phyloP scores from a whole-genome alignment of 768 basidiomycete genomes.

The Termitomyces sp. region DNA sequence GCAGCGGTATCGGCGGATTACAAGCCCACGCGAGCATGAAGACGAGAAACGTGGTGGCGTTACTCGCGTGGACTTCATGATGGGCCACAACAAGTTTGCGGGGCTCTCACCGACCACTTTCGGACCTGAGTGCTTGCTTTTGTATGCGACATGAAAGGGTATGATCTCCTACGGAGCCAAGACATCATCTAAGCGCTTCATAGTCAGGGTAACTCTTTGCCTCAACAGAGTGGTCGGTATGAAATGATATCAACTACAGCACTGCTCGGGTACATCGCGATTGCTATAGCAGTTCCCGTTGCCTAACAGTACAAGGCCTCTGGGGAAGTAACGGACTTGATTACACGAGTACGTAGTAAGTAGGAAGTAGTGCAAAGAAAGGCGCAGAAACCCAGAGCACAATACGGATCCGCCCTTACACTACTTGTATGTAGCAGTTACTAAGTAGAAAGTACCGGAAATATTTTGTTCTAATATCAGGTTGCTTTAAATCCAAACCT shows the following conservation, averaged over 20 bases:
- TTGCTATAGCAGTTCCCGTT: neutral
- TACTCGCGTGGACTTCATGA: constrained; percentile 55
- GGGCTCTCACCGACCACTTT: constrained; percentile 33
- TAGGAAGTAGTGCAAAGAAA: neutral
- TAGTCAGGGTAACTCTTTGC: neutral
- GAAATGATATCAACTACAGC: neutral
- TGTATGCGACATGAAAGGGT: constrained; percentile 10
- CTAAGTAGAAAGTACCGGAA: neutral
- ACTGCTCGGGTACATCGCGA: neutral
- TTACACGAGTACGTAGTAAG: neutral
- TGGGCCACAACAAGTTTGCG: constrained; percentile 36
- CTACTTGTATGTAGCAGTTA: neutral
- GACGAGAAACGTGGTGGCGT: constrained; percentile 47
- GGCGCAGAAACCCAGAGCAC: neutral
- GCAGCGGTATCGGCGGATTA: constrained; percentile 33
- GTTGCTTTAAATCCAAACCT: no score
- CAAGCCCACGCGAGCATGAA: constrained; percentile 25
- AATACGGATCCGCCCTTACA: neutral
- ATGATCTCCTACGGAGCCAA: neutral
- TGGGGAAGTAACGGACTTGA: neutral
- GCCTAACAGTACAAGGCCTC: neutral
- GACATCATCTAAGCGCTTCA: neutral
- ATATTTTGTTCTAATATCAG: neutral
- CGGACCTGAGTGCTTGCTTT: constrained; percentile 24
- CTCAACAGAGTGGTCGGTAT: no score